Conservation (phyloP, 2,329 filamentous ascomycete genomes). For the Penicillium italicum region DNA sequence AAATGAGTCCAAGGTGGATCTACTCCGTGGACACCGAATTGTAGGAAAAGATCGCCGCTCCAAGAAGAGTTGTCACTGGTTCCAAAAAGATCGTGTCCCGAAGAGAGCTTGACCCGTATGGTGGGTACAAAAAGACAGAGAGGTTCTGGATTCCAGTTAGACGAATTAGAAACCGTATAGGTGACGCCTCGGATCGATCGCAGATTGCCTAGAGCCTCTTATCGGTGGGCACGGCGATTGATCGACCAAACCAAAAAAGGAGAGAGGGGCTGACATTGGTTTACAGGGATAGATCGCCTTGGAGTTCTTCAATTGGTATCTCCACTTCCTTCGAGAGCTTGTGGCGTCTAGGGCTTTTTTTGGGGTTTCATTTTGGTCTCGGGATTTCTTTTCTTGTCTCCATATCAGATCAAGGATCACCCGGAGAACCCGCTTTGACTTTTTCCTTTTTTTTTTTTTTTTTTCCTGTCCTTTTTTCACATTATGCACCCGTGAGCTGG, state of each 20-base stretch:
- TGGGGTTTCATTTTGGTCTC: neutral
- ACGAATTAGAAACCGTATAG: neutral
- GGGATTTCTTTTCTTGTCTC: neutral
- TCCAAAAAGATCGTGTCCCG: constrained; percentile 18
- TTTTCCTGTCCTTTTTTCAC: neutral
- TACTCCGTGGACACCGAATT: neutral
- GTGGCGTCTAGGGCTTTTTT: constrained; percentile 8
- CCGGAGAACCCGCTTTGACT: neutral
- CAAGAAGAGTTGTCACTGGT: constrained; percentile 13
- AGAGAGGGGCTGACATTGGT: constrained; percentile 14
- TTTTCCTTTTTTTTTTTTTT: neutral
- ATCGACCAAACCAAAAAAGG: constrained; percentile 17
- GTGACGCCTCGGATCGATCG: constrained; percentile 18
- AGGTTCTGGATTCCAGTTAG: neutral
- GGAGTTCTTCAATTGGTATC: constrained; percentile 20
- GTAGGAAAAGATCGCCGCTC: constrained; percentile 13
- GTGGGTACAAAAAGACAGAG: neutral
- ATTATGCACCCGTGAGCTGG: neutral
- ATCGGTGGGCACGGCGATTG: constrained; percentile 22
- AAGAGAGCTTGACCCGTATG: constrained; percentile 22
- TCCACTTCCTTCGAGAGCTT: constrained; percentile 25
- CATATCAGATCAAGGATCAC: constrained; percentile 5
- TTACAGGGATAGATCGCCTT: constrained; percentile 21
- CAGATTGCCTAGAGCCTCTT: constrained; percentile 15
- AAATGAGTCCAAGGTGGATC: constrained; percentile 7